Percentiles rank a stretch among this genome's conserved stretches.
phyloP scores from a whole-genome alignment of 2,329 filamentous ascomycete species.

The Calcarisporium arbuscula region DNA sequence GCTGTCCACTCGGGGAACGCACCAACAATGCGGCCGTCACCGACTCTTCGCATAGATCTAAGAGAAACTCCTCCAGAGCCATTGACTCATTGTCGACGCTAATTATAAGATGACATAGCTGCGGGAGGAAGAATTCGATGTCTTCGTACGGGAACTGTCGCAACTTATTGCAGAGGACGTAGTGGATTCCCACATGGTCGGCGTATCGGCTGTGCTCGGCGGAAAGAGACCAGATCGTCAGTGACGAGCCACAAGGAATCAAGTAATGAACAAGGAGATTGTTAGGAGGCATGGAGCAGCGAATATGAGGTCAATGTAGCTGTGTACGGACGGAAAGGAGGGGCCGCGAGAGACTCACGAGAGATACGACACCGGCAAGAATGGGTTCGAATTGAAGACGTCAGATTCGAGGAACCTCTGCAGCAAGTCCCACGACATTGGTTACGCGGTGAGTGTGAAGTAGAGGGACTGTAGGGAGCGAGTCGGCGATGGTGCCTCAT shows the following conservation, averaged over 20 bases:
- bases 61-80: slow-evolving; percentile 80
- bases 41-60: slow-evolving; percentile 81
- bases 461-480: slow-evolving; percentile 4
- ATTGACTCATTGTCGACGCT: slow-evolving; percentile 88
- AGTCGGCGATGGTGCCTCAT: slow-evolving; percentile 16
- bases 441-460: slow-evolving; percentile 23
- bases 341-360: slow-evolving; percentile 54
- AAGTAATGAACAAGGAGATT: too few relatives aligned
- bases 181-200: slow-evolving; percentile 84
- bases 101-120: slow-evolving; percentile 81
- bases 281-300: neutral
- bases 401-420: slow-evolving; percentile 89
- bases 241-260: neutral
- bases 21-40: slow-evolving; percentile 79
- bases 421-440: slow-evolving; percentile 79
- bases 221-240: neutral
- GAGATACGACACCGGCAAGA: slow-evolving; percentile 81
- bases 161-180: slow-evolving; percentile 82
- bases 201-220: slow-evolving; percentile 63
- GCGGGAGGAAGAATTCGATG: slow-evolving; percentile 86
- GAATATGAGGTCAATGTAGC: neutral
- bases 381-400: slow-evolving; percentile 88
- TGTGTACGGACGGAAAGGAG: neutral
- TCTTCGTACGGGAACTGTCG: slow-evolving; percentile 86
- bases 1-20: too few relatives aligned